A percentile compares a stretch with the other conserved stretches of the same genome.
Evolutionary conservation across 257 asterid species (phyloP).

Genomic region (Plectranthus barbatus): DNA sequence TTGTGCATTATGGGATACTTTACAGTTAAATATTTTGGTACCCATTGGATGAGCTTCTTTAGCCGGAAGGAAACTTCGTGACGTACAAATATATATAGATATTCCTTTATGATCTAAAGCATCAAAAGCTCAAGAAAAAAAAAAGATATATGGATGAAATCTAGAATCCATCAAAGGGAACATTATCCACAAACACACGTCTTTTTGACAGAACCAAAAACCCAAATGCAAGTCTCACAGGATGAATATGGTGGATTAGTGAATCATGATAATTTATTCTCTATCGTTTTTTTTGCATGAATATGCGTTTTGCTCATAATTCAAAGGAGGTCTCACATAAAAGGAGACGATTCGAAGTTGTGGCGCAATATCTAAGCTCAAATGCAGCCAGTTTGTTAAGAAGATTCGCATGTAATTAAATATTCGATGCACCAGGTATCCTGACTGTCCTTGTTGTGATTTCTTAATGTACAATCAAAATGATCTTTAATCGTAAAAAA

Average conservation of each 20-base stretch:
- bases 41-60: neutral
- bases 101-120: neutral
- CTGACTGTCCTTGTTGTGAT: neutral
- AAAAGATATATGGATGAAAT: neutral
- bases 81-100: neutral
- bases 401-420: neutral
- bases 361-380: neutral
- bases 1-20: neutral
- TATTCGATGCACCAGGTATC: no score
- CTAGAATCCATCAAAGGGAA: conserved; percentile 1
- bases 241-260: neutral
- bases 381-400: neutral
- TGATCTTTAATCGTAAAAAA: neutral
- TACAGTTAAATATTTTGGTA: neutral
- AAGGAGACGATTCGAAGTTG: neutral
- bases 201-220: neutral
- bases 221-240: neutral
- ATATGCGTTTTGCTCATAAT: neutral
- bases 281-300: neutral
- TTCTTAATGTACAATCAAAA: neutral
- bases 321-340: neutral
- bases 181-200: neutral
- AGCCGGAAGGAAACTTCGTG: neutral
- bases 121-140: neutral
- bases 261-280: neutral